These are phyloP conservation scores for Carallia pectinifolia DNA, from an alignment of 345 rosid species.

Conservation along the genomic window DNA sequence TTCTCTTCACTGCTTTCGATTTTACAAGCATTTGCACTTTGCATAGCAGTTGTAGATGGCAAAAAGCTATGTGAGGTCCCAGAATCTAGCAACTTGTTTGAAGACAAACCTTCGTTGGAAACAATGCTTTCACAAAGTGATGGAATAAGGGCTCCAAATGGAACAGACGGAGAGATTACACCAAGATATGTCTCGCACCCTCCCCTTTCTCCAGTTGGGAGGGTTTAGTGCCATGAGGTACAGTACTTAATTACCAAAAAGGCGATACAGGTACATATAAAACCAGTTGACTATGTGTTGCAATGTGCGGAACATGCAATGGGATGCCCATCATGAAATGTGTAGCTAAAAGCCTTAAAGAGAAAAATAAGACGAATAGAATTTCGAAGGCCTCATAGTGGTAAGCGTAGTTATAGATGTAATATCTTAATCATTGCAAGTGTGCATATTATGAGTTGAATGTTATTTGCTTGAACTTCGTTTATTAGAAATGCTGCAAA, in stretches of 20 bases:
- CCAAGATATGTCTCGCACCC: conserved; percentile 56
- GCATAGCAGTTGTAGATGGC: conserved; percentile 71
- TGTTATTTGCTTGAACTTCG: conserved; percentile 2
- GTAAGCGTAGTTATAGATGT: too few species aligned
- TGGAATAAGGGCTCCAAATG: conserved; percentile 33
- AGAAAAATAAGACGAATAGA: too few species aligned
- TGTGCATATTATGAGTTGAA: conserved; percentile 32
- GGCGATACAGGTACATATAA: conserved; percentile 23
- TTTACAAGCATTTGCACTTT: conserved; percentile 81
- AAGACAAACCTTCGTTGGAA: conserved; percentile 15
- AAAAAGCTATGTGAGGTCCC: conserved; percentile 22
- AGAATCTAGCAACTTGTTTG: conserved; percentile 15
- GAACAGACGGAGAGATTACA: conserved; percentile 26
- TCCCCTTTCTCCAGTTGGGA: conserved; percentile 71
- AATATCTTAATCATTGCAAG: conserved; percentile 22
- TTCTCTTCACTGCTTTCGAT: conserved; percentile 63
- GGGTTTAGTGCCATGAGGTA: conserved; percentile 45
- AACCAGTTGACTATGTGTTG: conserved; percentile 11
- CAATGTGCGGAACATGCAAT: neutral
- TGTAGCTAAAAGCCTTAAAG: neutral
- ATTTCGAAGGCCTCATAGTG: too few species aligned
- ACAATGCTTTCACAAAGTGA: conserved; percentile 11
- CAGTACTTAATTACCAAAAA: too few species aligned
- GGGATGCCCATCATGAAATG: neutral
- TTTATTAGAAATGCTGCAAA: neutral